Evolutionary conservation across 768 basidiomycete genomes (phyloP), one percentile per base, ranked within the genome.

Genomic region (Mycena epipterygia): DNA sequence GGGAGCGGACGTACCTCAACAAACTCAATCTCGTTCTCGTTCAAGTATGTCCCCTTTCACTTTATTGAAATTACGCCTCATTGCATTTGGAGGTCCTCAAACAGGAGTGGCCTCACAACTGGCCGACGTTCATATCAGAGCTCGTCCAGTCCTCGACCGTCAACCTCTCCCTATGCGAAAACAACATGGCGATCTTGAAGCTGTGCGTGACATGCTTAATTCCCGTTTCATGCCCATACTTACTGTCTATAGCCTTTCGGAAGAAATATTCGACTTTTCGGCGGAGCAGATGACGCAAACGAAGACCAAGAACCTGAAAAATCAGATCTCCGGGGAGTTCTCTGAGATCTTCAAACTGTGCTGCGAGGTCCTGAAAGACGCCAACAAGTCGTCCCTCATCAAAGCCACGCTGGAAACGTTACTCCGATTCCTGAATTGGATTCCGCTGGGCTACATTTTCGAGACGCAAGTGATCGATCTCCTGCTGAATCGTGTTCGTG

Each of bases 81-180:
- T 29, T 51, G 61, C 48, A n/a, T 39, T 23, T 9, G 27, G 78
- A 99, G 96, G 97, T 99, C 68, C 86, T 99, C 72, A 99, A 99
- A 83, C 98, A 99, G 85, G 98, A 98, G 79, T 99, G 98, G 98
- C 97, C 97, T 29, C 95, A 98, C 80, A 96, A 97, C 78, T 99
- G 97, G 98, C 97, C 98, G 30, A 94, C 89, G 17, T 99, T 98
- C 85, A 97, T 98, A 75, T 91, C 94, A 12, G 97, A 99, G 81
- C 94, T 99, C 56, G 96, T 99, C 68, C 93, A 96, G 75, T 98
- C 97, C 11, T 99, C 97, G 41, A 97, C 97, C 81, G 95, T 94
- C 51, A 98, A 96, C 79, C 90, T 98, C 39, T 92, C 95, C 2
- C 89, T 99, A 27, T 99, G 98, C 88, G 98, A 99, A 84, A 99